Base-by-base conservation (phyloP, 129 eudicot species). In the Ambrosia artemisiifolia region DNA sequence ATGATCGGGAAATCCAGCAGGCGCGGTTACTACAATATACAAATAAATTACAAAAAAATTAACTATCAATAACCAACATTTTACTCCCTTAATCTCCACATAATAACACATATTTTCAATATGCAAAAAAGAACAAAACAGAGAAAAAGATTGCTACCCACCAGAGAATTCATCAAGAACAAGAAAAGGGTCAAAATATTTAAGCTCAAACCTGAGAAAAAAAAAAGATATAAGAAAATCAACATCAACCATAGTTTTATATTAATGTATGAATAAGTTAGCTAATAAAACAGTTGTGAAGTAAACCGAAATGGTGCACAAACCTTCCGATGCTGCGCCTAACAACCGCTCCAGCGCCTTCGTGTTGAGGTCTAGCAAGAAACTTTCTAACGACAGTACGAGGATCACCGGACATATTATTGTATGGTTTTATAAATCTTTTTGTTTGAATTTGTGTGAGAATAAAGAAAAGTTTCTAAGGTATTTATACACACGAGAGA, bases 1-100 rank as follows among this genome's bases (percentile, higher is more conserved):
- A 69, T 91, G 97, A 88, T 91, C 97, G 56, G 97, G 97, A 65
- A 91, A 91, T 65, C 97, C 97, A 80, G 84, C 92, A 13, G 95
- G 92, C 78, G 92, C 92, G 70, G 90, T 24, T 46, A 85, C 97
- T 91, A 81, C 70, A 82, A 74, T 24, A 0, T 24, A 24, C 28
- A 24, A 24, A 24, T 24, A n/a, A n/a, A 47, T 47, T 66, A 36
- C 51, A 57, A 14, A 65, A 11, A 50, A 10, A 67, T 3, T 67
- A 16, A 67, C 55, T 42, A 63, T 47, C 33, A 44, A 63, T 10
- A 13, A 64, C 17, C 28, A 74, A 63, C 65, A 74, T 63, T 62
- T 36, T 3, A 72, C 47, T 12, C 14, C 18, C 60, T 53, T 19
- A 4, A 10, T 54, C 32, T 54, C 32, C 33, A 18, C 8, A 20